These are phyloP conservation scores for Pulveroboletus sp. DNA, from an alignment of 768 basidiomycete genomes.

Conservation along the genomic window DNA sequence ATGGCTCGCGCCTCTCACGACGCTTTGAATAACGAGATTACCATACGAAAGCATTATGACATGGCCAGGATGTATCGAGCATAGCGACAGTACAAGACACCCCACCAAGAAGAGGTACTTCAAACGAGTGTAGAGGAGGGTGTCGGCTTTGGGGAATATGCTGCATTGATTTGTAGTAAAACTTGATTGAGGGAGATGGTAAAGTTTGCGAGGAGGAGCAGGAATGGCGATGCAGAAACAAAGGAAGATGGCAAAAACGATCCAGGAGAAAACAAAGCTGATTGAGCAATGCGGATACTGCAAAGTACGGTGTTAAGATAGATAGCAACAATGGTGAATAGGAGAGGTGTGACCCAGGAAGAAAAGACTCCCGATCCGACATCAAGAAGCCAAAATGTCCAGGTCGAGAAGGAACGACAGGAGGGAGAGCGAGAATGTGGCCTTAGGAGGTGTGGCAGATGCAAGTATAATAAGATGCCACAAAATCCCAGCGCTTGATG, in stretches of 20 bases:
- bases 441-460: slow-evolving; percentile 5
- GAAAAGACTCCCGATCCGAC: slow-evolving; percentile 17
- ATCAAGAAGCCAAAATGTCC: slow-evolving; percentile 15
- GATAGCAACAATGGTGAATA: slow-evolving; percentile 23
- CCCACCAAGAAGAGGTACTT: slow-evolving; percentile 23
- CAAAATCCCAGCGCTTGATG: slow-evolving; percentile 9
- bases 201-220: slow-evolving; percentile 18
- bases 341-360: slow-evolving; percentile 14
- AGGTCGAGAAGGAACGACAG: slow-evolving; percentile 11
- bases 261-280: slow-evolving; percentile 13
- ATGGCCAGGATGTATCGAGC: slow-evolving; percentile 33
- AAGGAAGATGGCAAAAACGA: slow-evolving; percentile 4
- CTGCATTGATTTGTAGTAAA: slow-evolving; percentile 18
- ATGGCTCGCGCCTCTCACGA: slow-evolving; percentile 8
- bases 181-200: slow-evolving; percentile 8
- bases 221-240: slow-evolving; percentile 23
- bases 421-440: not conserved
- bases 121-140: slow-evolving; percentile 29
- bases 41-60: slow-evolving; percentile 35
- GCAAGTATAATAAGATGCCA: slow-evolving; percentile 20
- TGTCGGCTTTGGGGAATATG: slow-evolving; percentile 24
- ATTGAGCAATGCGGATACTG: slow-evolving; percentile 23
- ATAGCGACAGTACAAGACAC: slow-evolving; percentile 32
- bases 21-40: slow-evolving; percentile 28
- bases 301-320: slow-evolving; percentile 21